Evolutionary conservation across 2,329 filamentous ascomycete species (phyloP).

Genomic region (Fusarium sp.): DNA sequence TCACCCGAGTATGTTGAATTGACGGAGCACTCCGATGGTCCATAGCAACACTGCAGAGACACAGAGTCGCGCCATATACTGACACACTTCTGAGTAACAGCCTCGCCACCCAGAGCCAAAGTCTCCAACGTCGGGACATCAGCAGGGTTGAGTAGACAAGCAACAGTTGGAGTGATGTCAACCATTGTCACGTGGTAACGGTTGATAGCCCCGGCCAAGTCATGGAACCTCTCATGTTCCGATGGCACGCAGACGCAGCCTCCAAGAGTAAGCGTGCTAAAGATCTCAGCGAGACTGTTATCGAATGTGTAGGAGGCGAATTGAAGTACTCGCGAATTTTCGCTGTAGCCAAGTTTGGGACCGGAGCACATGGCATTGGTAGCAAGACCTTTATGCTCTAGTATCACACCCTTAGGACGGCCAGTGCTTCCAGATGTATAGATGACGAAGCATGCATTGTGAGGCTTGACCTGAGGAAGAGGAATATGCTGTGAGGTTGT

Average conservation of each 20-base stretch:
- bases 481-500: fast-evolving
- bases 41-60: slow-evolving; percentile 33
- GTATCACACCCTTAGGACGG: slow-evolving; percentile 24
- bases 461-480: slow-evolving; percentile 6
- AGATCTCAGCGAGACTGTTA: slow-evolving; percentile 31
- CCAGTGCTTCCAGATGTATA: slow-evolving; percentile 39
- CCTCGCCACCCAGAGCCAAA: slow-evolving; percentile 29
- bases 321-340: slow-evolving; percentile 31
- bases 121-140: slow-evolving; percentile 31
- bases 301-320: slow-evolving; percentile 39
- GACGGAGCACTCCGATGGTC: slow-evolving; percentile 30
- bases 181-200: slow-evolving; percentile 22
- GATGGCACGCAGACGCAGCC: slow-evolving; percentile 36
- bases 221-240: slow-evolving; percentile 31
- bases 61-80: slow-evolving; percentile 34
- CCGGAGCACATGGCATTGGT: slow-evolving; percentile 22
- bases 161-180: slow-evolving; percentile 35
- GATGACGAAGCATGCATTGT: slow-evolving; percentile 36
- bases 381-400: slow-evolving; percentile 32
- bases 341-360: slow-evolving; percentile 18
- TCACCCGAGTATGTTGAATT: slow-evolving; percentile 24
- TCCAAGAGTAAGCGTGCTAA: slow-evolving; percentile 22
- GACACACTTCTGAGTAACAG: slow-evolving; percentile 34
- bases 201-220: slow-evolving; percentile 25
- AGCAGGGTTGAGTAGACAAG: slow-evolving; percentile 21